Evolutionary conservation across 257 asterid species (phyloP).

Genomic region (Primulina huaijiensis): DNA sequence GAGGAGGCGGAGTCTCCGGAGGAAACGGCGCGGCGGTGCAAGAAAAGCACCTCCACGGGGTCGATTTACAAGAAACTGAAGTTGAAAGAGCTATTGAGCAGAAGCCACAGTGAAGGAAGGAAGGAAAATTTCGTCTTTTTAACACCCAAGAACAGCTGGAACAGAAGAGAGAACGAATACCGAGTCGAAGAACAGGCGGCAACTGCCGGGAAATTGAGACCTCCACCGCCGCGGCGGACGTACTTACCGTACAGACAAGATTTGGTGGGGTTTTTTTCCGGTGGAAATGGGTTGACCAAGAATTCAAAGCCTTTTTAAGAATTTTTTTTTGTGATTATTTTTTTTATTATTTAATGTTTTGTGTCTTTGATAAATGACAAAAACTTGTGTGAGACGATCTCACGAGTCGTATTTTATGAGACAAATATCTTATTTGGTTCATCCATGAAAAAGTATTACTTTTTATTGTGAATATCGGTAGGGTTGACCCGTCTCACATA

Average conservation of each 20-base stretch:
- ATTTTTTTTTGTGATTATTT: neutral
- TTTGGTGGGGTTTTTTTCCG: conserved; percentile 30
- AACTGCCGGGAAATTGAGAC: conserved; percentile 18
- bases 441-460: too few species aligned
- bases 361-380: too few species aligned
- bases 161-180: conserved; percentile 19
- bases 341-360: too few species aligned
- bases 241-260: conserved; percentile 31
- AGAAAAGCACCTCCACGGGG: conserved; percentile 28
- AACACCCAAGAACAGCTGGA: conserved; percentile 6
- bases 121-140: neutral
- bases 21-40: neutral
- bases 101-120: conserved; percentile 18
- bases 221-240: conserved; percentile 17
- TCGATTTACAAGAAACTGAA: conserved; percentile 15
- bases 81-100: conserved; percentile 16
- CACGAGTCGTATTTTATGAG: too few species aligned
- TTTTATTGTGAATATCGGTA: too few species aligned
- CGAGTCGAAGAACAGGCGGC: conserved; percentile 12
- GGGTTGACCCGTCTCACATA: too few species aligned
- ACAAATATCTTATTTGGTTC: too few species aligned
- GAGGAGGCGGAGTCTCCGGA: conserved; percentile 15
- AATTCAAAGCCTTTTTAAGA: conserved; percentile 17
- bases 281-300: conserved; percentile 15
- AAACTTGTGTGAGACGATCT: too few species aligned